Evolutionary conservation across 2,329 filamentous ascomycete genomes (phyloP).

Genomic region (Fusarium avenaceum): DNA sequence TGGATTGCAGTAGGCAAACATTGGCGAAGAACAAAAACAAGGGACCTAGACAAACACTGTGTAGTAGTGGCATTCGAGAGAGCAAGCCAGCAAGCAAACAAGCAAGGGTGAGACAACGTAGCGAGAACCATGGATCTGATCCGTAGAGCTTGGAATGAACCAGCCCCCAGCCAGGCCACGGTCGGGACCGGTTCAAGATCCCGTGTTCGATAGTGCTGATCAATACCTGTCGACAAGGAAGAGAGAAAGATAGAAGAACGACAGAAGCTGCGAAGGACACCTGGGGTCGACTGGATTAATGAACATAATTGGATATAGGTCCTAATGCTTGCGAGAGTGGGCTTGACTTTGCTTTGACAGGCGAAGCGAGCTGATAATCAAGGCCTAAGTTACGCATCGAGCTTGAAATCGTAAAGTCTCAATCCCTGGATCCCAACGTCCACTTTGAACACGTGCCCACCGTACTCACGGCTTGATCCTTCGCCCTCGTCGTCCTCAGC

Average conservation of each 20-base stretch:
- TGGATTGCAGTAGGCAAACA: slow-evolving; percentile 24
- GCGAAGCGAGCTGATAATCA: neutral
- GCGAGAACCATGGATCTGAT: neutral
- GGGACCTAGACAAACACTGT: slow-evolving; percentile 25
- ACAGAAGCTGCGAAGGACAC: neutral
- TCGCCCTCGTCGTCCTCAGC: slow-evolving; percentile 77
- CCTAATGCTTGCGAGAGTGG: slow-evolving; percentile 5
- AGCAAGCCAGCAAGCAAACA: slow-evolving; percentile 11
- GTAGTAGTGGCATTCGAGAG: slow-evolving; percentile 19
- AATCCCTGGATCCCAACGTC: slow-evolving; percentile 80
- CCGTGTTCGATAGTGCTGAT: slow-evolving; percentile 13
- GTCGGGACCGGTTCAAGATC: slow-evolving; percentile 17
- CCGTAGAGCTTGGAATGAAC: slow-evolving; percentile 14
- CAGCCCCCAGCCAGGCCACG: slow-evolving; percentile 34
- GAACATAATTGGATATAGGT: slow-evolving; percentile 7
- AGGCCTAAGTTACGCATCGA: slow-evolving; percentile 48
- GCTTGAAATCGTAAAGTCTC: slow-evolving; percentile 73
- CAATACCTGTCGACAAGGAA: slow-evolving; percentile 12
- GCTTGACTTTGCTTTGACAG: neutral
- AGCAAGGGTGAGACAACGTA: slow-evolving; percentile 11
- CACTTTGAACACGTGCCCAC: slow-evolving; percentile 80
- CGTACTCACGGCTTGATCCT: slow-evolving; percentile 71
- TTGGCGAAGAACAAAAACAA: slow-evolving; percentile 3
- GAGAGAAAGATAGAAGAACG: slow-evolving; percentile 5
- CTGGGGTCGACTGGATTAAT: neutral